These are phyloP conservation scores for Breynia disticha DNA, from an alignment of 441 rosid species.

Conservation along the genomic window DNA sequence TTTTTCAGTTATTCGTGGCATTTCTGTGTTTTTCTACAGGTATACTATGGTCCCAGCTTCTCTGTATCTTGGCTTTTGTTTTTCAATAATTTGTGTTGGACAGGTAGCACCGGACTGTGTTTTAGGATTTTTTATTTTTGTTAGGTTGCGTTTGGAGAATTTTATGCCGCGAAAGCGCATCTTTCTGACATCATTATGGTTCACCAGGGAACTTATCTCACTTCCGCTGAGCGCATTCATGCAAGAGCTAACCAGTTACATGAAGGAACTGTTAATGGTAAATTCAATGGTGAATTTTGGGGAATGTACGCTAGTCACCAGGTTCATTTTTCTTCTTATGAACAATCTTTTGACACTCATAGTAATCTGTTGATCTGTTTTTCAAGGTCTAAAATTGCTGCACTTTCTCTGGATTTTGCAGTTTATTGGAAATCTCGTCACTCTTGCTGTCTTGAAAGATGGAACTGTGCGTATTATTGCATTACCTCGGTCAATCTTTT, in stretches of 20 bases:
- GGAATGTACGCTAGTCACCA: slow-evolving; percentile 77
- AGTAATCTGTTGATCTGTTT: slow-evolving; percentile 3
- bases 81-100: slow-evolving; percentile 95
- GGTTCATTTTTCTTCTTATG: slow-evolving; percentile 29
- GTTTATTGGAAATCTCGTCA: slow-evolving; percentile 80
- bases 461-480: slow-evolving; percentile 34
- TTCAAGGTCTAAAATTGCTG: slow-evolving; percentile 7
- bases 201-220: slow-evolving; percentile 79
- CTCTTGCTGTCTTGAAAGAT: slow-evolving; percentile 60
- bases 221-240: slow-evolving; percentile 69
- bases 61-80: slow-evolving; percentile 73
- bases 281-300: slow-evolving; percentile 94
- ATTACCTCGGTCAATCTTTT: not conserved
- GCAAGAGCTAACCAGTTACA: slow-evolving; percentile 43
- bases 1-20: not conserved
- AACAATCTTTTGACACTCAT: not conserved
- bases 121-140: slow-evolving; percentile 8
- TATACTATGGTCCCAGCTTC: slow-evolving; percentile 84
- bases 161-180: not conserved
- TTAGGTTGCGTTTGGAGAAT: not conserved
- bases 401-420: slow-evolving; percentile 23
- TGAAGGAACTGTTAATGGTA: slow-evolving; percentile 73
- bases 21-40: slow-evolving; percentile 33
- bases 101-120: slow-evolving; percentile 39
- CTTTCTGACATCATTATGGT: slow-evolving; percentile 13